A percentile compares a stretch with the other conserved stretches of the same genome.
These are phyloP conservation scores for Diplosphaera chodatii DNA, from an alignment of 139 green algal species.

Conservation along the genomic window DNA sequence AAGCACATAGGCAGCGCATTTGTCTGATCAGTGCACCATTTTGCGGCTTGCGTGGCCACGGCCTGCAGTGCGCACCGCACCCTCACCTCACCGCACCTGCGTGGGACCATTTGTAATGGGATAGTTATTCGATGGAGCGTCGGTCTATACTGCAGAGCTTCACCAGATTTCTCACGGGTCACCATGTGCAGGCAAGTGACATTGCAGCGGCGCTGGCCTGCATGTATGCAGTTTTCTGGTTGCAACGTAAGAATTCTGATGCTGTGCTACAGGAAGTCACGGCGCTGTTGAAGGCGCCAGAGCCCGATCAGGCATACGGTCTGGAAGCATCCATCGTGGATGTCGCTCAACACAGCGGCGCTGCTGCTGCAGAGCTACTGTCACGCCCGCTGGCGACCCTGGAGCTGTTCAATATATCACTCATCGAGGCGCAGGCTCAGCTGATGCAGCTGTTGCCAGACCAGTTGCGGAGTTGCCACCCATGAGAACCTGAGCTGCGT, in stretches of 20 bases:
- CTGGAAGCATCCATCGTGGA: constrained; percentile 38
- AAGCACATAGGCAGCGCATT: no score
- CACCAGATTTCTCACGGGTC: not conserved
- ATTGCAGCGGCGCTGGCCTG: no score
- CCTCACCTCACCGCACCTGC: no score
- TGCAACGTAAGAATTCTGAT: no score
- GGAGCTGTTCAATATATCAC: constrained; percentile 27
- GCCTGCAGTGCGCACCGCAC: no score
- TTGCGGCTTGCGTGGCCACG: no score
- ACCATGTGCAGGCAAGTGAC: not conserved
- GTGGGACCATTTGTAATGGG: no score
- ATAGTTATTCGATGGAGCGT: not conserved
- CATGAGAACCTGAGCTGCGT: no score
- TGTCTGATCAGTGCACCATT: no score
- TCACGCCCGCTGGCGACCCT: constrained; percentile 19
- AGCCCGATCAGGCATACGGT: constrained; percentile 31
- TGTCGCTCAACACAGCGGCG: constrained; percentile 19
- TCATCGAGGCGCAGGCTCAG: constrained; percentile 33
- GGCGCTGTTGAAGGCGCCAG: constrained; percentile 20
- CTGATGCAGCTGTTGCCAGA: constrained; percentile 7
- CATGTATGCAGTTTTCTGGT: no score
- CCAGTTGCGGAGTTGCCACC: no score
- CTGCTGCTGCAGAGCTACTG: constrained; percentile 26
- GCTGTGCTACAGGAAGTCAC: constrained; percentile 22
- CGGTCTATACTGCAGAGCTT: not conserved